Percentiles rank a stretch among this genome's conserved stretches.
phyloP scores from a whole-genome alignment of 192 early-diverging fungal genomes.

The Coemansia sp. region DNA sequence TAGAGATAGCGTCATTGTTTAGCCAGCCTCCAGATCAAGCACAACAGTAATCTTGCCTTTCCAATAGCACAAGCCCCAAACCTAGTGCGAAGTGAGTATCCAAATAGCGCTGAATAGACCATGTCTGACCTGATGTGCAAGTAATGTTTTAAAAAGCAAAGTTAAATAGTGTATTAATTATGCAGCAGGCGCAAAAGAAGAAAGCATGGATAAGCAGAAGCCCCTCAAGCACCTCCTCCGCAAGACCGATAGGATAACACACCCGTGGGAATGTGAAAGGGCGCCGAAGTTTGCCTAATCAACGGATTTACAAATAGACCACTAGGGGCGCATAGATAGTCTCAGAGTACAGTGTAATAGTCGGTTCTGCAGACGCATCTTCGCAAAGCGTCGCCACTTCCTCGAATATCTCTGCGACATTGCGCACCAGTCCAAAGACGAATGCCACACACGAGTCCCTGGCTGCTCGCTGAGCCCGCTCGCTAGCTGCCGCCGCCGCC shows the following conservation, averaged over 20 bases:
- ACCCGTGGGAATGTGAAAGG: constrained; percentile 18
- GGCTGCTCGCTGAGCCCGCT: background rate
- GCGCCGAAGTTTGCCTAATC: background rate
- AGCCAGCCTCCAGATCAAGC: too few relatives aligned
- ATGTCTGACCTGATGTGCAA: background rate
- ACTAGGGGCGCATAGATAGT: constrained; percentile 27
- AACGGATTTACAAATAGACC: constrained; percentile 10
- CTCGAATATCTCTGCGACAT: constrained; percentile 50
- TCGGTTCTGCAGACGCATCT: constrained; percentile 13
- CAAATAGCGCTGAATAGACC: constrained; percentile 3
- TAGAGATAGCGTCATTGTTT: background rate
- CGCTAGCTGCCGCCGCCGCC: background rate
- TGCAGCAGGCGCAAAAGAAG: constrained; percentile 6
- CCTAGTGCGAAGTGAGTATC: background rate
- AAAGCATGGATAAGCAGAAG: background rate
- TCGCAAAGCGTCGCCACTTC: constrained; percentile 45
- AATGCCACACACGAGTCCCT: constrained; percentile 40
- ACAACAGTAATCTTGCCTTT: background rate
- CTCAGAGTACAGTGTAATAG: constrained; percentile 30
- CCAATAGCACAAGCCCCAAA: background rate
- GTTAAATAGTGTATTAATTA: background rate
- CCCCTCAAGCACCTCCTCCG: background rate
- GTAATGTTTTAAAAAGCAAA: background rate
- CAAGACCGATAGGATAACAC: background rate
- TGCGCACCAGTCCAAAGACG: constrained; percentile 48